A percentile compares a stretch with the other conserved stretches of the same genome.
phyloP scores from a whole-genome alignment of 2,329 filamentous ascomycete genomes.

The Neofusicoccum umdonicola region DNA sequence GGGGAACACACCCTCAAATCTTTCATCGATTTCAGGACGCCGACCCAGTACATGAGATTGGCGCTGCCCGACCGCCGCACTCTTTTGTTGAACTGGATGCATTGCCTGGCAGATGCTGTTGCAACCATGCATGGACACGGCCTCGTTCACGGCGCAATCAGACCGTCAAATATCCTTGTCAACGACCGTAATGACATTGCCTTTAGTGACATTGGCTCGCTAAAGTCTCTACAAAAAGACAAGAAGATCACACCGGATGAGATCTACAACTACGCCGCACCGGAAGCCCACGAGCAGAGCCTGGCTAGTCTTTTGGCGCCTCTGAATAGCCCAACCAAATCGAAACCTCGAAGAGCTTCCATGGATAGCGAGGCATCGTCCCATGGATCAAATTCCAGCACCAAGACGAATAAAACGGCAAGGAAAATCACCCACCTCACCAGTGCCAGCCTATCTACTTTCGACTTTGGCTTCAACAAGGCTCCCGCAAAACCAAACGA shows the following conservation, averaged over 20 bases:
- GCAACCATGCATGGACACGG: conserved; percentile 65
- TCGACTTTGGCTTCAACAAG: conserved; percentile 38
- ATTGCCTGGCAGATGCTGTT: conserved; percentile 68
- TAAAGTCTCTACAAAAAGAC: conserved; percentile 50
- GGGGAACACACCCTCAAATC: conserved; percentile 66
- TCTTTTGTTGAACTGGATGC: conserved; percentile 70
- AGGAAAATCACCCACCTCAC: background rate
- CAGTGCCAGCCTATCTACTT: conserved; percentile 24
- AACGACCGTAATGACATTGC: conserved; percentile 65
- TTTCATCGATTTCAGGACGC: conserved; percentile 62
- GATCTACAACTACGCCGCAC: conserved; percentile 69
- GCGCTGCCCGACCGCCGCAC: conserved; percentile 59
- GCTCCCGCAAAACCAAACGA: conserved; percentile 26
- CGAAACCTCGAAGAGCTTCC: conserved; percentile 27
- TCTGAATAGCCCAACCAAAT: conserved; percentile 14
- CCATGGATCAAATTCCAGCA: conserved; percentile 26
- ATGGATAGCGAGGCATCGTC: conserved; percentile 36
- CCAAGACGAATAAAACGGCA: conserved; percentile 32
- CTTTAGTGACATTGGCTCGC: conserved; percentile 59
- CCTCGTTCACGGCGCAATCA: conserved; percentile 66
- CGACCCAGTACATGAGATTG: conserved; percentile 61
- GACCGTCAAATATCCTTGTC: conserved; percentile 68
- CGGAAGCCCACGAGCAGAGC: conserved; percentile 51
- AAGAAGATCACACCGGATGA: conserved; percentile 63
- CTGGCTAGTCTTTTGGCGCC: conserved; percentile 21